phyloP scores from a whole-genome alignment of 306 rosid genomes.

The Ormosia emarginata region DNA sequence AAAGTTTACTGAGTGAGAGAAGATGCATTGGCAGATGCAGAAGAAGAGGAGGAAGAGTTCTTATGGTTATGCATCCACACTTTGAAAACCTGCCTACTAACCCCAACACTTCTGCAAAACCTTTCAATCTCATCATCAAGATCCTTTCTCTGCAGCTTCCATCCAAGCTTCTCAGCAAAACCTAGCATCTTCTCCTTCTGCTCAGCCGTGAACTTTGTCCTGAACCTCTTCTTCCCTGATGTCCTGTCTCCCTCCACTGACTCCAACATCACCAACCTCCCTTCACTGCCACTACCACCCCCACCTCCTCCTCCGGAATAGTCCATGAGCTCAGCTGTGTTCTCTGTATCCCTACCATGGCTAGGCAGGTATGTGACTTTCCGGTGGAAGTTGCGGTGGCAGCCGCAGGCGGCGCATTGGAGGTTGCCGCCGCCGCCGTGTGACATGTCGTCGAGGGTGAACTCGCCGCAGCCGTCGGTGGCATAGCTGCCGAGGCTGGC shows the following conservation, averaged over 20 bases:
- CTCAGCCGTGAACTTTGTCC: slow-evolving; percentile 68
- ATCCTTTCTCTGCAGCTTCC: slow-evolving; percentile 77
- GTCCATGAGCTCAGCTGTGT: slow-evolving; percentile 25
- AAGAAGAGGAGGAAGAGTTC: slow-evolving; percentile 48
- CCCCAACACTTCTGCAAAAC: slow-evolving; percentile 65
- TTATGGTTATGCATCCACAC: slow-evolving; percentile 95
- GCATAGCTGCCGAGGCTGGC: slow-evolving; percentile 93
- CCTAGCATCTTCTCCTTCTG: slow-evolving; percentile 89
- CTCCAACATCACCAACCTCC: slow-evolving; percentile 10
- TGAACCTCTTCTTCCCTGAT: slow-evolving; percentile 57
- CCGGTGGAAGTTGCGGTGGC: slow-evolving; percentile 92
- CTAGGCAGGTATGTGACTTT: slow-evolving; percentile 34
- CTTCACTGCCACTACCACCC: slow-evolving; percentile 12
- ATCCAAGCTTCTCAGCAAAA: slow-evolving; percentile 80
- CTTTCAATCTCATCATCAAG: slow-evolving; percentile 73
- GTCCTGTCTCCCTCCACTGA: slow-evolving; percentile 19
- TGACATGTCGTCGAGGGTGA: slow-evolving; percentile 47
- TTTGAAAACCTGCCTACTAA: slow-evolving; percentile 72
- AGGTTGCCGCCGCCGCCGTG: slow-evolving; percentile 34
- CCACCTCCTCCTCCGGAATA: slow-evolving; percentile 31
- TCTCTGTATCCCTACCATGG: slow-evolving; percentile 9
- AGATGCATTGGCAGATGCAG: slow-evolving; percentile 53
- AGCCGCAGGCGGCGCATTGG: slow-evolving; percentile 76
- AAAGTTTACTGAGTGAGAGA: slow-evolving; percentile 52
- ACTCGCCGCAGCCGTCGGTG: slow-evolving; percentile 92